A percentile compares a stretch with the other conserved stretches of the same genome.
Evolutionary conservation across 169 alveolate species (phyloP).

Genomic region (Plasmodium gonderi): DNA sequence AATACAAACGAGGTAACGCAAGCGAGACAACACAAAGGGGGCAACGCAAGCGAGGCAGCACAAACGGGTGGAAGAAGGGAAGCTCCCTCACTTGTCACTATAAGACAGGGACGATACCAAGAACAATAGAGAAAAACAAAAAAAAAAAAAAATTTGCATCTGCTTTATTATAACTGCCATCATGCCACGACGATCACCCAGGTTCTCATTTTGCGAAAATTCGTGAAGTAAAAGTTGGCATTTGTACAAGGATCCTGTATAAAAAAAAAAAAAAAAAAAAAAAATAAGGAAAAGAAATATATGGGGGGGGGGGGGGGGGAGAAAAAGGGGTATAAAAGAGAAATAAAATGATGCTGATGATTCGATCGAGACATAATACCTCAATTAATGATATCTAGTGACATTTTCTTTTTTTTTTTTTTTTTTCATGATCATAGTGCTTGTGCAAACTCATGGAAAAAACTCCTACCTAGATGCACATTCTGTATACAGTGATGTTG

Average conservation of each 20-base stretch:
- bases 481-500: constrained; percentile 13
- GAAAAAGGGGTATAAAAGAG: not conserved
- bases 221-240: constrained; percentile 17
- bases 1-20: not conserved
- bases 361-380: not conserved
- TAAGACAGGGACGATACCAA: constrained; percentile 41
- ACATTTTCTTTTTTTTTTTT: not conserved
- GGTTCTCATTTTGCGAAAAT: not conserved
- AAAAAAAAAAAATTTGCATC: constrained; percentile 43
- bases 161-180: constrained; percentile 30
- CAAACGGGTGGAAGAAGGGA: not conserved
- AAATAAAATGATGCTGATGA: not conserved
- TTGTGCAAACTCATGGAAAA: too few species aligned
- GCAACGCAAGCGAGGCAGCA: not conserved
- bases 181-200: not conserved
- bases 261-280: too few species aligned
- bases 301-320: not conserved
- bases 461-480: constrained; percentile 6
- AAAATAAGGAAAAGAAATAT: not conserved
- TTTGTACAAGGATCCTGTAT: constrained; percentile 43
- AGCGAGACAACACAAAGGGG: not conserved
- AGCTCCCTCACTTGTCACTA: constrained; percentile 27
- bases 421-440: not conserved
- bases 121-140: constrained; percentile 37
- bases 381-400: too few species aligned